Base-by-base conservation (phyloP, 768 basidiomycete species). In the Macrolepiota albuminosa region DNA sequence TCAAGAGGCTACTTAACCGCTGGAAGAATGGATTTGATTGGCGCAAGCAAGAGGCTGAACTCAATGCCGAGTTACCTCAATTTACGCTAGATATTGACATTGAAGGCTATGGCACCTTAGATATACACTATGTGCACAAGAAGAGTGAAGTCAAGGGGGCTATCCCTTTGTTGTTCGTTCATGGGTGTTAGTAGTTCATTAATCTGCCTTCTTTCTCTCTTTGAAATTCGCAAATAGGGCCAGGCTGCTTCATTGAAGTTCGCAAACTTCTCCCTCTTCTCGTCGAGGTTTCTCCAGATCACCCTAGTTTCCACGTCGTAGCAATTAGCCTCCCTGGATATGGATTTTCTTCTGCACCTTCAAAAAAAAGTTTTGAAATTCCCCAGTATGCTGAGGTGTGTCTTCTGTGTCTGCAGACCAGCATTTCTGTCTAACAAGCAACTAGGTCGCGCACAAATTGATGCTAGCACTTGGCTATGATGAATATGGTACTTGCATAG, bases 251-350 rank as follows among this genome's bases (percentile, higher is more conserved):
- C 65, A 61, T 80, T 6, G 86, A 88, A 71, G 81, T 79, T 9
- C 69, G 73, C 56, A 87, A 86, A 71, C 69, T 88, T 4, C 71
- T 88, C 0, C 82, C 86, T 0, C 64, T 86, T 18, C 72, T 89
- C 56, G 73, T 78, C 0, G 65, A 75, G 16, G 72, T 71, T 0
- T 75, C 78, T 4, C 57, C 74, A 0, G 74, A 81, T 4, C 67
- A 75, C 55, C 86, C 85, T 1, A 81, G 78, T 51, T 88, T 89
- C 72, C 86, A 88, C 59, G 84, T 88, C 24, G 84, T 89, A 1
- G 82, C 81, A 0, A 62, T 80, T 10, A 81, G 84, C 63, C 63
- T 88, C 2, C 86, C 87, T 13, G 84, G 83, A 0, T 88, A 70
- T 69, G 87, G 84, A 0, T 87, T 87, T 67, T 86, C 86, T 0